Evolutionary conservation across 768 basidiomycete genomes (phyloP), one percentile per base, ranked within the genome.

Genomic region (Mycena crocata): DNA sequence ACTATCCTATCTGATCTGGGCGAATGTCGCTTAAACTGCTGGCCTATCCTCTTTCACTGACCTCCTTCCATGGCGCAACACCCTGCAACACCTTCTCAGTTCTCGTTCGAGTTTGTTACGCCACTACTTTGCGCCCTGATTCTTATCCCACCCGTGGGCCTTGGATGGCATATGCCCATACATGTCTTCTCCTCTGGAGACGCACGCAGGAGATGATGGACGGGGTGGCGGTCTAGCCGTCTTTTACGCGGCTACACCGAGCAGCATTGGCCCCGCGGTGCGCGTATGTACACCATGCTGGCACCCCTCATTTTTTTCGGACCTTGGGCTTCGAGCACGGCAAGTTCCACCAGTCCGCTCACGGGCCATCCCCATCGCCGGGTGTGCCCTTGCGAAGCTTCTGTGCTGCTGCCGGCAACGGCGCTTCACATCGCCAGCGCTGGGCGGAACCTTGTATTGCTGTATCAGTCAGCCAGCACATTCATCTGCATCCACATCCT

Each of bases 371-470:
- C 49, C 49, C 63, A 34, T 64, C 54, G 55, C 62, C 62, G 62
- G 30, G 52, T 56, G 48, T 50, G 32, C 48, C 35, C 44, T 37
- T 28, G 35, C 28, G 37, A 51, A 58, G 19, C n/a, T 32, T 44
- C 39, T 64, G 39, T 64, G 23, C 39, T 48, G 54, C 62, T 65
- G 64, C 56, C 64, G 64, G 57, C 54, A 64, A 54, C 39, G 40
- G 21, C 63, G 54, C 23, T 62, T 42, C 45, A 48, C 51, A 12
- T 58, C 49, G 49, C 37, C 26, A 57, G 17, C 28, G 37, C n/a
- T 44, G 46, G 40, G 21, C 55, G 31, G 50, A 57, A 52, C 57
- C 49, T 62, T 55, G 51, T 35, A 46, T 62, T 46, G 61, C 32
- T 46, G 39, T 61, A n/a, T 42, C 37, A n/a, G 48, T 39, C 62